phyloP scores from a whole-genome alignment of 495 filamentous ascomycete species.

The Apodospora peruviana region DNA sequence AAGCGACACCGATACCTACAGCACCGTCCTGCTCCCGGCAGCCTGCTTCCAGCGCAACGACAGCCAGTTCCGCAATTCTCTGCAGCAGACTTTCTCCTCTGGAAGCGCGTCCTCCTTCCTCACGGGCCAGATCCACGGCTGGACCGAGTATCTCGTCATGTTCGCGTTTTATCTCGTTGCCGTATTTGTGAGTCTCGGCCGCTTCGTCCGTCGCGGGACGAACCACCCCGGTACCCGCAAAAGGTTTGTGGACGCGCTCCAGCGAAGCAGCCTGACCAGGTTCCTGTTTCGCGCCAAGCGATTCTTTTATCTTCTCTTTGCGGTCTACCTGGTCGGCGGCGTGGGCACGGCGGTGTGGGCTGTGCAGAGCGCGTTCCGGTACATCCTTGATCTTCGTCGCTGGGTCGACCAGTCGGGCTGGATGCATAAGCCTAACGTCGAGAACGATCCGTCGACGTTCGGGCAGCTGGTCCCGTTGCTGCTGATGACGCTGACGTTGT shows the following conservation, averaged over 20 bases:
- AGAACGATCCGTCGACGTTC: constrained; percentile 29
- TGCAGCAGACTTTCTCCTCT: constrained; percentile 5
- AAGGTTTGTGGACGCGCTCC: background rate
- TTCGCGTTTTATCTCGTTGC: constrained; percentile 21
- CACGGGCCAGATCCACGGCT: constrained; percentile 19
- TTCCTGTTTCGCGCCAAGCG: background rate
- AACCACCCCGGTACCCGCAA: constrained; percentile 12
- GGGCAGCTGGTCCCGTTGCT: constrained; percentile 32
- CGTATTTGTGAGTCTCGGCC: constrained; percentile 17
- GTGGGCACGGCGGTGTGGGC: constrained; percentile 13
- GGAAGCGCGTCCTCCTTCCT: constrained; percentile 1
- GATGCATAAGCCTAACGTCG: constrained; percentile 17
- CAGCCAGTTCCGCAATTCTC: constrained; percentile 2
- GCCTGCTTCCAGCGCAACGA: constrained; percentile 23
- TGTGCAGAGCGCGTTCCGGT: constrained; percentile 12
- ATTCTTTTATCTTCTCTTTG: constrained; percentile 9
- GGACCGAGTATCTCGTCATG: constrained; percentile 23
- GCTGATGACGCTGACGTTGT: constrained; percentile 23
- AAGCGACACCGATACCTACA: constrained; percentile 9
- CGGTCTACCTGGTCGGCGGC: constrained; percentile 19
- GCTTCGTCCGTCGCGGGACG: constrained; percentile 17
- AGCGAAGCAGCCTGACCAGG: background rate
- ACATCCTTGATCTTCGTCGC: constrained; percentile 21
- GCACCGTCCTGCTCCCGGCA: constrained; percentile 21
- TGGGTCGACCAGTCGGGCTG: constrained; percentile 28